These are phyloP conservation scores for Rasamsonia emersonii DNA, from an alignment of 2,329 filamentous ascomycete genomes.

Conservation along the genomic window DNA sequence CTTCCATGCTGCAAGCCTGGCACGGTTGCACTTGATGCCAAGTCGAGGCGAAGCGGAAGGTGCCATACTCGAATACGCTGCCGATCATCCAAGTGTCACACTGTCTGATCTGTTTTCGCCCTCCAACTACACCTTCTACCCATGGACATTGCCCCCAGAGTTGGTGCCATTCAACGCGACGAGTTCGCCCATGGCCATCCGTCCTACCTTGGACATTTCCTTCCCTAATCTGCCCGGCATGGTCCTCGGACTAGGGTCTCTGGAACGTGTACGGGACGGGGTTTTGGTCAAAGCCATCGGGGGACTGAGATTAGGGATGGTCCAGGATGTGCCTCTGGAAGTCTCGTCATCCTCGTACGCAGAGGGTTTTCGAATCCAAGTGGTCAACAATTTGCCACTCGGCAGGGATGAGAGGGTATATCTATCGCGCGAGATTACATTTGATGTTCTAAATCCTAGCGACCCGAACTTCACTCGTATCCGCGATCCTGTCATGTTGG, in stretches of 20 bases:
- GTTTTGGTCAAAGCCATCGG: constrained; percentile 53
- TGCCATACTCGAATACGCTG: constrained; percentile 45
- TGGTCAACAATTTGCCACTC: constrained; percentile 70
- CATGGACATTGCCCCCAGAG: constrained; percentile 77
- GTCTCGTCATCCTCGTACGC: constrained; percentile 10
- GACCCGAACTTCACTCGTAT: constrained; percentile 80
- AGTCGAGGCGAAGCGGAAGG: constrained; percentile 49
- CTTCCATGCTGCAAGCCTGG: constrained; percentile 81
- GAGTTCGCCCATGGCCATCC: constrained; percentile 63
- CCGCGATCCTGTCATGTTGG: constrained; percentile 62
- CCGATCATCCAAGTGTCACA: constrained; percentile 47
- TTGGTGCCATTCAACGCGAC: constrained; percentile 68
- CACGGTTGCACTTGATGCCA: constrained; percentile 69
- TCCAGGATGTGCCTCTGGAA: constrained; percentile 34
- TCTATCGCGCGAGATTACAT: constrained; percentile 65
- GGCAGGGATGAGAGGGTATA: constrained; percentile 83
- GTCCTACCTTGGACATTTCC: constrained; percentile 62
- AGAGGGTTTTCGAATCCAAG: constrained; percentile 53
- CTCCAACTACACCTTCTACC: constrained; percentile 77
- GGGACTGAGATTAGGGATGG: constrained; percentile 47
- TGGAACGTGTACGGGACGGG: constrained; percentile 52
- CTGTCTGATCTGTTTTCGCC: constrained; percentile 49
- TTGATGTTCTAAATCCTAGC: constrained; percentile 53
- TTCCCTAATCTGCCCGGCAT: constrained; percentile 51
- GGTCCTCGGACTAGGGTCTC: constrained; percentile 36